Conservation (phyloP, 2,329 filamentous ascomycete genomes). For the Diaporthe velutina region DNA sequence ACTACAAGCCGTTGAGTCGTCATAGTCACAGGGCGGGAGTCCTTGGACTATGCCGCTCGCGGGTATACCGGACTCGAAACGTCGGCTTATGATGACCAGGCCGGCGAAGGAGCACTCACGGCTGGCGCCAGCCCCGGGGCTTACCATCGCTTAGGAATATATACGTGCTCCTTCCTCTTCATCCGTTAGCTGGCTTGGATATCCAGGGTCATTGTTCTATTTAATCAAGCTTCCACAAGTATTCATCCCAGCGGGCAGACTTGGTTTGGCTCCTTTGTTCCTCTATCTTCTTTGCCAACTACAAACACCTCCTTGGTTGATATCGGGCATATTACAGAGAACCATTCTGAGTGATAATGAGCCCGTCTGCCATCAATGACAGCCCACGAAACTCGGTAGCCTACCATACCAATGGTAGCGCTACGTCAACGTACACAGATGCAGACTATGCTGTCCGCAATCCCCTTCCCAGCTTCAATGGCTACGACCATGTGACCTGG, state of each 20-base stretch:
- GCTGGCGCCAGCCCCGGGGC: neutral
- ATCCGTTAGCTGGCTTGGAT: neutral
- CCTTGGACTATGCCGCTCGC: constrained; percentile 2
- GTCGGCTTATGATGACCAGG: constrained; percentile 33
- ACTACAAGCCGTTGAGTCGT: constrained; percentile 22
- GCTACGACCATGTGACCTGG: constrained; percentile 95
- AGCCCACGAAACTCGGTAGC: constrained; percentile 60
- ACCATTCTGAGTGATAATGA: constrained; percentile 59
- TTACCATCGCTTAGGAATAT: constrained; percentile 25
- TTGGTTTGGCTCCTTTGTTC: neutral
- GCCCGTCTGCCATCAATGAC: constrained; percentile 69
- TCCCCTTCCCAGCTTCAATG: constrained; percentile 73
- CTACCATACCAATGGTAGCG: constrained; percentile 44
- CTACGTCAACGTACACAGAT: constrained; percentile 55
- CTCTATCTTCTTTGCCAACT: neutral
- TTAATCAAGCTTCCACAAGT: neutral
- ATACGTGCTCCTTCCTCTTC: constrained; percentile 32
- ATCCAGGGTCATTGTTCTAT: neutral
- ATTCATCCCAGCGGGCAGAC: neutral
- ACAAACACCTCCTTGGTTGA: constrained; percentile 4
- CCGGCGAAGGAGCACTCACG: neutral
- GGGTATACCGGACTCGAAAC: constrained; percentile 27
- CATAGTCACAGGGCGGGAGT: constrained; percentile 12
- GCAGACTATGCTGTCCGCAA: constrained; percentile 67
- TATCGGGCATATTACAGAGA: constrained; percentile 11